Evolutionary conservation across 2,329 filamentous ascomycete species (phyloP).

Genomic region (Talaromyces sp.): DNA sequence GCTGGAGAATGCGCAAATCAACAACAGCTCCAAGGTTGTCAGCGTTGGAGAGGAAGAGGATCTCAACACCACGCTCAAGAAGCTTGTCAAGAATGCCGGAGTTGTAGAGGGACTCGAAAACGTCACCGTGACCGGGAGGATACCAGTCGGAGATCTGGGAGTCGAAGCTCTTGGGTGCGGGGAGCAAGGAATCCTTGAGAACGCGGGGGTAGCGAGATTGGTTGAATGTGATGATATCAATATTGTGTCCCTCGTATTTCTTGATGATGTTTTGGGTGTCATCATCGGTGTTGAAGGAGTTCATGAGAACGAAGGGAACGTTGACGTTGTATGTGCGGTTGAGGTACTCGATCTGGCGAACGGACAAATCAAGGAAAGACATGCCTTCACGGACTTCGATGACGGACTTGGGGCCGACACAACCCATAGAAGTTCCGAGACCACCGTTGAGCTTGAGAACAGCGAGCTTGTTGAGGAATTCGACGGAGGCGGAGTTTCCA

Average conservation of each 20-base stretch:
- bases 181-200: slow-evolving; percentile 95
- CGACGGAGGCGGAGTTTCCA: slow-evolving; percentile 81
- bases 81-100: slow-evolving; percentile 97
- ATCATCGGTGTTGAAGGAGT: slow-evolving; percentile 99
- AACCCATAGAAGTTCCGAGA: slow-evolving; percentile 99
- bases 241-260: slow-evolving; percentile 99
- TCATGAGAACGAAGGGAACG: slow-evolving; percentile 98
- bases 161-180: slow-evolving; percentile 83
- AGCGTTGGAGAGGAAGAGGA: slow-evolving; percentile 97
- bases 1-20: slow-evolving; percentile 94
- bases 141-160: slow-evolving; percentile 96
- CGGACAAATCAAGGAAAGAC: slow-evolving; percentile 98
- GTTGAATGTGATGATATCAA: slow-evolving; percentile 99
- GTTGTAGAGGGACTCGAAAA: slow-evolving; percentile 99
- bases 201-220: slow-evolving; percentile 98
- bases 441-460: slow-evolving; percentile 99
- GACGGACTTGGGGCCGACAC: slow-evolving; percentile 97
- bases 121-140: slow-evolving; percentile 97
- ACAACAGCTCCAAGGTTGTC: slow-evolving; percentile 98
- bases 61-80: slow-evolving; percentile 89
- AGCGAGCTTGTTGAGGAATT: slow-evolving; percentile 94
- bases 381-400: slow-evolving; percentile 99
- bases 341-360: slow-evolving; percentile 97
- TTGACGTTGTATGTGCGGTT: slow-evolving; percentile 98
- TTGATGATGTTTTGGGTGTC: slow-evolving; percentile 99